Evolutionary conservation across 2,329 filamentous ascomycete genomes (phyloP).

Genomic region (Trichoderma sp.): DNA sequence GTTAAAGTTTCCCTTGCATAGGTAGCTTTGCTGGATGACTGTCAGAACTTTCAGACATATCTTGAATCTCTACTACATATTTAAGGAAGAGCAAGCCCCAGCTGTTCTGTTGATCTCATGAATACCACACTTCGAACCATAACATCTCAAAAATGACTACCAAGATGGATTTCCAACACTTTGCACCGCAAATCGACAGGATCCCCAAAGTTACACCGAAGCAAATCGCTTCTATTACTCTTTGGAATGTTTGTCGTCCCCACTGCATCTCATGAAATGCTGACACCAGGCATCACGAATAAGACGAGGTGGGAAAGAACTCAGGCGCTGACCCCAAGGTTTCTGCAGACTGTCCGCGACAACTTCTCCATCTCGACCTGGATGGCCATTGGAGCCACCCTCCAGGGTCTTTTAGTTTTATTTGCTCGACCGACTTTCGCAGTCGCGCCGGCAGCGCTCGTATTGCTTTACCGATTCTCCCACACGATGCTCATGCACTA

Average conservation of each 20-base stretch:
- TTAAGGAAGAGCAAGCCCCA: background rate
- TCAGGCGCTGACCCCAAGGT: background rate
- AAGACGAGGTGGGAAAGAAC: background rate
- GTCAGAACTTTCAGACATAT: background rate
- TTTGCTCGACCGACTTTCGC: constrained; percentile 5
- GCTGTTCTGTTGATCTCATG: background rate
- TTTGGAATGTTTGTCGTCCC: background rate
- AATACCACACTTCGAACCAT: background rate
- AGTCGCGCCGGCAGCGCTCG: background rate
- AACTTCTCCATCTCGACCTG: constrained; percentile 15
- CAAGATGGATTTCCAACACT: constrained; percentile 16
- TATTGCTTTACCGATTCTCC: background rate
- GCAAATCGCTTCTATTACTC: background rate
- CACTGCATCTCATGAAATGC: background rate
- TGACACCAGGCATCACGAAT: background rate
- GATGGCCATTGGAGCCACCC: constrained; percentile 10
- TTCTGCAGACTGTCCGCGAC: constrained; percentile 5
- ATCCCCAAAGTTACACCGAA: background rate
- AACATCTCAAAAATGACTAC: background rate
- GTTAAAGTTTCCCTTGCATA: background rate
- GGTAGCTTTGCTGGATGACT: background rate
- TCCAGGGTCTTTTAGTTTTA: background rate
- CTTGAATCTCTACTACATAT: background rate
- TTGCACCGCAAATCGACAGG: background rate
- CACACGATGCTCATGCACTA: constrained; percentile 7